Base-by-base conservation (phyloP, 192 early-diverging fungal species). In the Coemansia sp. region DNA sequence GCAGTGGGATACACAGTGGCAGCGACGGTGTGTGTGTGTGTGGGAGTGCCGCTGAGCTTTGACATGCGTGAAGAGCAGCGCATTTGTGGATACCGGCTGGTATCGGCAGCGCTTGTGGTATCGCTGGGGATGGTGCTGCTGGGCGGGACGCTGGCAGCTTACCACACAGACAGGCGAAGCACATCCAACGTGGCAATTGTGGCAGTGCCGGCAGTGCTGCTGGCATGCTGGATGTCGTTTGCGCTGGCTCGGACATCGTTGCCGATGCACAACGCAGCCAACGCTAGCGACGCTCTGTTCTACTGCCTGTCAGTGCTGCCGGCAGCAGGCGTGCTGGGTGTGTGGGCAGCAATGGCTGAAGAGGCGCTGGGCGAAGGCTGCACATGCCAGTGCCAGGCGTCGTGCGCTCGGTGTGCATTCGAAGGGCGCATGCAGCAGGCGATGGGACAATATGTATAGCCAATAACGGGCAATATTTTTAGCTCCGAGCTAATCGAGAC, bases 301-400 rank as follows among this genome's bases (percentile, higher is more conserved):
- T 79, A 79, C 65, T 79, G 77, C 29, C 50, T 79, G 57, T 64
- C 72, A 3, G 68, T 79, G 9, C 67, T 79, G 14, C 77, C 77
- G 27, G 52, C 54, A 10, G 64, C 57, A 4, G 77, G 67, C 12
- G 52, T 52, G 41, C 25, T 71, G 38, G 60, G n/a, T 0, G 51
- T 68, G 53, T 79, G 77, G 77, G 56, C 68, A 32, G 65, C 61
- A 14, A 25, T 17, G 7, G 70, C 57, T 2, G 72, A 79, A 23
- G 53, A 55, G 25, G 53, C n/a, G 53, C 53, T 55, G 23, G 29
- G 53, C 53, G 29, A 14, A n/a, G 17, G 63, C 41, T 48, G 43
- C 23, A 51, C 19, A 37, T 72, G 37, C 58, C 55, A 23, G 25
- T 57, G 54, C 27, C n/a, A 43, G 11, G 56, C 56, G 15, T 25